Evolutionary conservation across 768 basidiomycete genomes (phyloP).

Genomic region (Nevesoporus exiguus): DNA sequence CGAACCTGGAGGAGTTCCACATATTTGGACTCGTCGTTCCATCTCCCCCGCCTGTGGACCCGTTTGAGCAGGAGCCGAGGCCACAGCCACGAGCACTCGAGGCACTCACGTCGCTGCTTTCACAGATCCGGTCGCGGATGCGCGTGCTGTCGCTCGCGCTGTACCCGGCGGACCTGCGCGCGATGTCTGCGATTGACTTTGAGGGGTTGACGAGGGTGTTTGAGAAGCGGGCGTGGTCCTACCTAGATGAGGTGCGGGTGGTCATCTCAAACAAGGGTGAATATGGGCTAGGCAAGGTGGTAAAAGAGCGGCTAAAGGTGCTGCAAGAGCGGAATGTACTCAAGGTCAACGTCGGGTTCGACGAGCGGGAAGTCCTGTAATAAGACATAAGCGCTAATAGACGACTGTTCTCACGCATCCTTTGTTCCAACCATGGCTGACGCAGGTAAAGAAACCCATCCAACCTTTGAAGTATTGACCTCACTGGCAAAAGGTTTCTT

Average conservation of each 20-base stretch:
- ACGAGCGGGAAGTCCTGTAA: constrained; percentile 30
- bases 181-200: constrained; percentile 28
- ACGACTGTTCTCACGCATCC: constrained; percentile 21
- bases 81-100: constrained; percentile 14
- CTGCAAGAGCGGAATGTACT: constrained; percentile 28
- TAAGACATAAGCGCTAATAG: background rate
- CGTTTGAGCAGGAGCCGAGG: constrained; percentile 16
- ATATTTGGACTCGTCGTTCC: constrained; percentile 33
- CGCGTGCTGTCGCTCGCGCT: constrained; percentile 30
- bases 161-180: constrained; percentile 31
- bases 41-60: constrained; percentile 26
- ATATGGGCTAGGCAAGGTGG: constrained; percentile 21
- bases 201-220: constrained; percentile 27
- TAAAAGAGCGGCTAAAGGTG: constrained; percentile 19
- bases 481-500: constrained; percentile 59
- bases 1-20: constrained; percentile 28
- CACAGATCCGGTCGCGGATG: constrained; percentile 27
- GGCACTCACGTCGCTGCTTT: constrained; percentile 26
- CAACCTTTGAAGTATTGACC: background rate
- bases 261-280: constrained; percentile 33
- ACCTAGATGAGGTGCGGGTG: constrained; percentile 25
- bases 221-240: constrained; percentile 19
- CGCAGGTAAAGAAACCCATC: constrained; percentile 39
- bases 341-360: constrained; percentile 30
- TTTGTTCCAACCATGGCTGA: constrained; percentile 48